Evolutionary conservation across 805 yeast species (phyloP).

Genomic region (Candida stauntonica): DNA sequence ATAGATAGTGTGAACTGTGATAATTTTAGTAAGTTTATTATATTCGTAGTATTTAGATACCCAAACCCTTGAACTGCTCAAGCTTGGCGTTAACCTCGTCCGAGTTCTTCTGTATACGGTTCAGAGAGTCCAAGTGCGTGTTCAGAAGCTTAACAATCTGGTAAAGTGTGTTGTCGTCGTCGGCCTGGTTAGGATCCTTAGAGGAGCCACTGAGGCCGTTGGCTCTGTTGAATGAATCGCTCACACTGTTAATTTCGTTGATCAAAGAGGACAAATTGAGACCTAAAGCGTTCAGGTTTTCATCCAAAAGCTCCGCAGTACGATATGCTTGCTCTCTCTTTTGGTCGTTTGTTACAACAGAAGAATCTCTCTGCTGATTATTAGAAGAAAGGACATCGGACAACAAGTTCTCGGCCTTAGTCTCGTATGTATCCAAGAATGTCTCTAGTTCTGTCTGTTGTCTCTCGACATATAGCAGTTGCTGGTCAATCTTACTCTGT

Average conservation of each 20-base stretch:
- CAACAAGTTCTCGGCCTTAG: constrained; percentile 32
- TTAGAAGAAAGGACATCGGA: constrained; percentile 34
- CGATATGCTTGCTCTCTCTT: constrained; percentile 87
- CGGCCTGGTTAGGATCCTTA: constrained; percentile 30
- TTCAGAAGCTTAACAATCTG: constrained; percentile 80
- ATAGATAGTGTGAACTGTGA: no score
- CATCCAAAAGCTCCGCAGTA: constrained; percentile 81
- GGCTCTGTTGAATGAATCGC: constrained; percentile 72
- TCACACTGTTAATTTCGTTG: constrained; percentile 76
- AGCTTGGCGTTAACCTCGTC: constrained; percentile 63
- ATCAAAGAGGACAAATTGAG: constrained; percentile 71
- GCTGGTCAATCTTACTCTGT: constrained; percentile 83
- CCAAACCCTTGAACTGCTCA: constrained; percentile 29
- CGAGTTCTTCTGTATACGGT: constrained; percentile 78
- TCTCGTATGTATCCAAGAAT: constrained; percentile 76
- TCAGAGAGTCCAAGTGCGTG: constrained; percentile 84
- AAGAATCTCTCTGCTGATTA: constrained; percentile 23
- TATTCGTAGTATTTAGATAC: no score
- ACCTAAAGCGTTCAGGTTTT: constrained; percentile 73
- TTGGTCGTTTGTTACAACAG: constrained; percentile 62
- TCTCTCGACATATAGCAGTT: constrained; percentile 75
- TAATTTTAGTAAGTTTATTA: no score
- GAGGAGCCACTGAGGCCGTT: constrained; percentile 35
- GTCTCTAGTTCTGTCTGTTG: constrained; percentile 91
- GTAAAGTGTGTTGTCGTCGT: constrained; percentile 46